Evolutionary conservation across 2,329 filamentous ascomycete species (phyloP), one percentile per base, ranked within the genome.

Genomic region (Lasiodiplodia sp.): DNA sequence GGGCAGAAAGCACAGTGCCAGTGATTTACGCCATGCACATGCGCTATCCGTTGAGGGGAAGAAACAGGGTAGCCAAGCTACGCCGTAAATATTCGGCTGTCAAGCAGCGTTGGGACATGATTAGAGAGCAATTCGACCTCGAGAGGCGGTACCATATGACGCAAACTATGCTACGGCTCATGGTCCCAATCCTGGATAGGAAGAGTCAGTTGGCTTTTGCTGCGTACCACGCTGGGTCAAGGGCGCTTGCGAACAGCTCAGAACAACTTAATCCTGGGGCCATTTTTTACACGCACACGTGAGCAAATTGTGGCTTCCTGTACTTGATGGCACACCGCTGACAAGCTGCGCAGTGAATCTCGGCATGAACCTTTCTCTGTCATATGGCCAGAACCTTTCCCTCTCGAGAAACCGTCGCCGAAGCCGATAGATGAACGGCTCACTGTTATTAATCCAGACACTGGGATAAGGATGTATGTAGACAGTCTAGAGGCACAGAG

Each of bases 301-400:
- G n/a, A 55, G 14, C 14, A 18, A 34, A 34, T 28, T 34, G 25
- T 14, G 14, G 52, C 28, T 55, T 55, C 16, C 10, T 34, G 25
- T 18, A 16, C 12, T n/a, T 16, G 31, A 10, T 31, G 25, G 23
- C 3, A 4, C n/a, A 21, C 8, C 12, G n/a, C 53, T 57, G n/a
- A 57, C n/a, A 7, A 16, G 2, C 12, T 38, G 7, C 16, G n/a
- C 53, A 57, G 53, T 5, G 28, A 38, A 12, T 3, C 4, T 21
- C 8, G 53, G 2, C 5, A 11, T 8, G 53, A 57, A n/a, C 18
- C 6, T 21, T 18, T 57, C 11, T 37, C 28, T 34, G 18, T 57
- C 8, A 34, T 57, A 5, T 57, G 53, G 53, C 53, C 53, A 37
- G 31, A 57, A 11, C 28, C 53, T 21, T 57, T 55, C 44, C 28